phyloP scores from a whole-genome alignment of 352 stramenopile genomes.

The Globisporangium nodosum region DNA sequence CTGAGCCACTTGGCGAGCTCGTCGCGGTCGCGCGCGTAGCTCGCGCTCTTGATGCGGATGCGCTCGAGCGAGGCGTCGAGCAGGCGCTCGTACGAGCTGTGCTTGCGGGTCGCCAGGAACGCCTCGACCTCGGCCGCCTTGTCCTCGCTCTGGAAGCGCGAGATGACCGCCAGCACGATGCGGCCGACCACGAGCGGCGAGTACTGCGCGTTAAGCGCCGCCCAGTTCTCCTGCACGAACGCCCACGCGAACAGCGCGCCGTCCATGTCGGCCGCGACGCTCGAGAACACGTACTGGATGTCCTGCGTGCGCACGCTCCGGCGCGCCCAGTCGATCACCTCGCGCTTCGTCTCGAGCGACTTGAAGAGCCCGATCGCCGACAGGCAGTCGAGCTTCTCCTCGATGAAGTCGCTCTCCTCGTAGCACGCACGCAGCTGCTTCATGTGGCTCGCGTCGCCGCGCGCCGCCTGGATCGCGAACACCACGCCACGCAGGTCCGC shows the following conservation, averaged over 20 bases:
- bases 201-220: constrained; percentile 59
- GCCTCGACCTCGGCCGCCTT: constrained; percentile 46
- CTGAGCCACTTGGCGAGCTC: constrained; percentile 52
- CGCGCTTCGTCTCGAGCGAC: constrained; percentile 47
- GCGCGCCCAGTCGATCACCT: constrained; percentile 64
- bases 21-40: constrained; percentile 48
- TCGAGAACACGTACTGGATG: constrained; percentile 73
- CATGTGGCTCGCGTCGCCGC: constrained; percentile 36
- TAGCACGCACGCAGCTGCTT: constrained; percentile 49
- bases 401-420: constrained; percentile 71
- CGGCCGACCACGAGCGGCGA: constrained; percentile 52
- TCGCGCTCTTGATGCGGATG: constrained; percentile 68
- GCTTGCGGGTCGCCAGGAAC: constrained; percentile 61
- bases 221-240: constrained; percentile 73
- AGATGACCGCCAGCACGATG: constrained; percentile 56
- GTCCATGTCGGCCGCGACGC: constrained; percentile 52
- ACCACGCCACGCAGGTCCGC: constrained; percentile 61
- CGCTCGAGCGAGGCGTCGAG: constrained; percentile 65
- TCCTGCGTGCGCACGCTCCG: constrained; percentile 76
- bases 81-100: constrained; percentile 57
- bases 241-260: constrained; percentile 56
- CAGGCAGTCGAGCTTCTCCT: constrained; percentile 78
- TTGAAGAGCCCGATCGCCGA: constrained; percentile 63
- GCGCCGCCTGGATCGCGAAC: constrained; percentile 50
- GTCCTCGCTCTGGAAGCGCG: constrained; percentile 58